Evolutionary conservation across 805 yeast species (phyloP).

Genomic region (Schwanniomyces occidentalis): DNA sequence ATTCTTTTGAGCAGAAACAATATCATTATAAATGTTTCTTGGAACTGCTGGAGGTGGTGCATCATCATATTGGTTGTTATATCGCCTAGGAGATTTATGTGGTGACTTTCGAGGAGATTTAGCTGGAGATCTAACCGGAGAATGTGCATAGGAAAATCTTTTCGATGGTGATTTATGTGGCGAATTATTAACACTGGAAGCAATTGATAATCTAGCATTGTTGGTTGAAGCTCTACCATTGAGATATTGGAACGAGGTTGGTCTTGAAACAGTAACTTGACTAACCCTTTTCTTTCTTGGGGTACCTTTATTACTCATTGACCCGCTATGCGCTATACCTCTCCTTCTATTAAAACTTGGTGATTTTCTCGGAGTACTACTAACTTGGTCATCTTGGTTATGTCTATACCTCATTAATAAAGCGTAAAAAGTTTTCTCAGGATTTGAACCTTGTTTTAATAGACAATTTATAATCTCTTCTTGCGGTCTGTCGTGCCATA

Average conservation of each 20-base stretch:
- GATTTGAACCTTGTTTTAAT: slow-evolving; percentile 39
- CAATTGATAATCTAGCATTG: slow-evolving; percentile 26
- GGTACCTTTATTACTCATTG: slow-evolving; percentile 20
- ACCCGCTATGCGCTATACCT: slow-evolving; percentile 13
- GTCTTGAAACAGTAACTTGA: slow-evolving; percentile 40
- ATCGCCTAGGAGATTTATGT: slow-evolving; percentile 15
- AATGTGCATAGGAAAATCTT: slow-evolving; percentile 13
- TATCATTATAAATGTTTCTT: slow-evolving; percentile 44
- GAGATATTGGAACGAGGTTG: slow-evolving; percentile 43
- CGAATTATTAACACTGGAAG: slow-evolving; percentile 35
- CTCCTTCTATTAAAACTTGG: slow-evolving; percentile 14
- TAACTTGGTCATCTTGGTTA: slow-evolving; percentile 30
- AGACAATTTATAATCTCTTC: slow-evolving; percentile 39
- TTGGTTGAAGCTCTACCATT: slow-evolving; percentile 21
- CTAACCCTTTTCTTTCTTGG: slow-evolving; percentile 28
- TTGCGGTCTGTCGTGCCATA: slow-evolving; percentile 56
- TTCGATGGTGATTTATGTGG: slow-evolving; percentile 25
- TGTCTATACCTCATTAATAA: slow-evolving; percentile 46
- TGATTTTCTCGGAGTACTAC: slow-evolving; percentile 10
- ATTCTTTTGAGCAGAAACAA: slow-evolving; percentile 34
- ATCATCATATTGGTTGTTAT: slow-evolving; percentile 7
- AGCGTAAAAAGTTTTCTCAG: slow-evolving; percentile 49
- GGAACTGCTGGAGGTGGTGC: slow-evolving; percentile 34
- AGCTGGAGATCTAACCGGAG: slow-evolving; percentile 15
- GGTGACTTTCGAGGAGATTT: slow-evolving; percentile 25